phyloP scores from a whole-genome alignment of 1,139 yeast species.

The Protomyces inundatus region DNA sequence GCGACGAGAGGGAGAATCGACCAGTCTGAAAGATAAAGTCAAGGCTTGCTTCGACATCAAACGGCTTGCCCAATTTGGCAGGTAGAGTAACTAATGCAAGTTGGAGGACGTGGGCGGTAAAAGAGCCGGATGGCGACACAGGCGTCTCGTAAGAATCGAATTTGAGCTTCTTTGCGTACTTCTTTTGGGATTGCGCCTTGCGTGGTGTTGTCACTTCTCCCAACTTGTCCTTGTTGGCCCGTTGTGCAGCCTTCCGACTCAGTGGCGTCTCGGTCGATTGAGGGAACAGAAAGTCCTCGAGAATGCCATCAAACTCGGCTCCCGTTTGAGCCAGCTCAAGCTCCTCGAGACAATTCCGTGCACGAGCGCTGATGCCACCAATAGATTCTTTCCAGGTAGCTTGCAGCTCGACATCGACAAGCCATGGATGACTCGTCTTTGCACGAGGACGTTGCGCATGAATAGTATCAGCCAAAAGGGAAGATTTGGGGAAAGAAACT shows the following conservation, averaged over 20 bases:
- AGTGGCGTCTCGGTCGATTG: not conserved
- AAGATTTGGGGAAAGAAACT: not conserved
- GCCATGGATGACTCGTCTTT: constrained; percentile 2
- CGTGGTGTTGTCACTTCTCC: not conserved
- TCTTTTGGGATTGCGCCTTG: not conserved
- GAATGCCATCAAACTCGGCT: constrained; percentile 3
- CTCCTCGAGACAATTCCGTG: constrained; percentile 3
- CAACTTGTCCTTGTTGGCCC: constrained; percentile 2
- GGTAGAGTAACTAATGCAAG: not conserved
- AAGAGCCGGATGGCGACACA: constrained; percentile 2
- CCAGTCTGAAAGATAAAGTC: constrained; percentile 8
- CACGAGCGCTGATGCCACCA: not conserved
- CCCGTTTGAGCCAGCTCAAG: not conserved
- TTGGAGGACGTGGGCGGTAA: not conserved
- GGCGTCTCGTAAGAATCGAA: constrained; percentile 3
- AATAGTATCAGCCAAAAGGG: not conserved
- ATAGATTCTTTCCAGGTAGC: constrained; percentile 23
- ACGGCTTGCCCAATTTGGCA: not conserved
- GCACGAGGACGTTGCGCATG: not conserved
- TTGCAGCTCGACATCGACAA: constrained; percentile 9
- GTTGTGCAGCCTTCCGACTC: not conserved
- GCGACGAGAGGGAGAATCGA: not conserved
- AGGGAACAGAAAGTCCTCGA: constrained; percentile 16
- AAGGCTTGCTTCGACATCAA: not conserved
- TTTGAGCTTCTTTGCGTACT: not conserved